Evolutionary conservation across 257 asterid species (phyloP), one percentile per base, ranked within the genome.

Genomic region (Apocynum venetum): DNA sequence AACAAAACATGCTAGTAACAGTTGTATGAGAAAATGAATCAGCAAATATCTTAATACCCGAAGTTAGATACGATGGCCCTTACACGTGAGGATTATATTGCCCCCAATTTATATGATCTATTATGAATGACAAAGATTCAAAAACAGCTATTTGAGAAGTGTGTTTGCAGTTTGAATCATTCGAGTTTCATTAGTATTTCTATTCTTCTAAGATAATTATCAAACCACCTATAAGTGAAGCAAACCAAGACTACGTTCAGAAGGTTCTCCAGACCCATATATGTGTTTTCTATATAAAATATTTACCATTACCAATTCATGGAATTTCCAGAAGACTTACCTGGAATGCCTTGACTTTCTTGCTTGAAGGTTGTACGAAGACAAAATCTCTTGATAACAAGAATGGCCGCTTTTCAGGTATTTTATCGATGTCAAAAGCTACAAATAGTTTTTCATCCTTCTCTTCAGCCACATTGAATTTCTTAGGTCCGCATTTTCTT

Each of bases 381-480:
- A 76, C 75, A 63, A 65, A 77, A 63, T 81, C 84, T 71, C 78
- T 71, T 3, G 84, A 77, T 73, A 81, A 71, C 48, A 81, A 41
- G 78, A 76, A 77, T 17, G 84, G 81, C 46, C 72, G 51, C 70
- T 44, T 81, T 60, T 25, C 66, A 36, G 41, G 80, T 60, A 76
- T 41, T 53, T 70, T 69, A 14, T 80, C 78, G 1, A 80, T 59
- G 41, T 70, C 80, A 76, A 80, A 80, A 71, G 74, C 64, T 44
- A 80, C 78, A 76, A 76, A 76, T 7, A 35, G 12, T 53, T 71
- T 80, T 31, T 76, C 63, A 41, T 69, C 84, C 7, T 71, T 60
- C 13, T 41, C 56, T 17, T 25, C 75, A 49, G 38, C 76, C n/a
- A 41, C 12, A 19, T 52, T 44, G 19, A 59, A 38, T 55, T 14